Conservation (phyloP, 2,329 filamentous ascomycete species). For the Colletotrichum noveboracense region DNA sequence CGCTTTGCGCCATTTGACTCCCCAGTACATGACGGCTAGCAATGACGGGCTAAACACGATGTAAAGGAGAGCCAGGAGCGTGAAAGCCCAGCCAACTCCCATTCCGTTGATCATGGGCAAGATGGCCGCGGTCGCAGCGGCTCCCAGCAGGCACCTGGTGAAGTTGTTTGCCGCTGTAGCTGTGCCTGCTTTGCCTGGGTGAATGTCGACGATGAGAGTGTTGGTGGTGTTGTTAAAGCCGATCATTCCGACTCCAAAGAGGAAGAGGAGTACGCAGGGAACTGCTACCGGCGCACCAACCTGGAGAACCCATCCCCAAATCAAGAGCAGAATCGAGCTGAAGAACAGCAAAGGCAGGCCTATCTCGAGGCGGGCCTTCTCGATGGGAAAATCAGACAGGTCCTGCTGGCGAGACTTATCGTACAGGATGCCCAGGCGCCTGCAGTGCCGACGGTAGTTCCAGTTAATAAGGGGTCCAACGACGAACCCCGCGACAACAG, state of each 20-base stretch:
- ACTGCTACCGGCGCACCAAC: conserved; percentile 47
- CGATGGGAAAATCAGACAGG: conserved; percentile 54
- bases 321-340: conserved; percentile 48
- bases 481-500: conserved; percentile 48
- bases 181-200: conserved; percentile 55
- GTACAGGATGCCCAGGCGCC: conserved; percentile 55
- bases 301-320: conserved; percentile 60
- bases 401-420: conserved; percentile 58
- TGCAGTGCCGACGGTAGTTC: conserved; percentile 70
- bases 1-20: conserved; percentile 47
- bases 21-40: conserved; percentile 44
- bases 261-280: conserved; percentile 49
- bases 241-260: conserved; percentile 54
- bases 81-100: conserved; percentile 58
- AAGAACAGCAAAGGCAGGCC: conserved; percentile 57
- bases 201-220: conserved; percentile 61
- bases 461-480: conserved; percentile 66
- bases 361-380: conserved; percentile 54
- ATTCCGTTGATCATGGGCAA: conserved; percentile 56
- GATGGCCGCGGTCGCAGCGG: conserved; percentile 56
- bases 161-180: conserved; percentile 64
- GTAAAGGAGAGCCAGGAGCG: conserved; percentile 49
- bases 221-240: conserved; percentile 60
- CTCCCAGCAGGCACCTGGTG: conserved; percentile 59
- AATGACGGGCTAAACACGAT: conserved; percentile 44